phyloP scores from a whole-genome alignment of 148 eudicot species.

The Simmondsia chinensis region DNA sequence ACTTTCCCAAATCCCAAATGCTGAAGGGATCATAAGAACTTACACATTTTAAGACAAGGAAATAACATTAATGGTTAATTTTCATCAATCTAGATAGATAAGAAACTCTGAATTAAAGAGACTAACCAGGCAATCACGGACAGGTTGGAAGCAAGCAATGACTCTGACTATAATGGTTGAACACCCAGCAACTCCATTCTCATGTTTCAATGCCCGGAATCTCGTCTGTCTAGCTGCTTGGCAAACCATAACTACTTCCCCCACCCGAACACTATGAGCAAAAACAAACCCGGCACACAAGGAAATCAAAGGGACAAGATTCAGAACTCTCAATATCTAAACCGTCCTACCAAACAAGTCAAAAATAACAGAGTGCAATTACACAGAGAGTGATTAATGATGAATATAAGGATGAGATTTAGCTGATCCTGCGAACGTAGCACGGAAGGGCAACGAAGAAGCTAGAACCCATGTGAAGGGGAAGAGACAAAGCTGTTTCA shows the following conservation, averaged over 20 bases:
- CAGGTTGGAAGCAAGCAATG: slow-evolving; percentile 94
- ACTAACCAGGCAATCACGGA: slow-evolving; percentile 84
- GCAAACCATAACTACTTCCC: slow-evolving; percentile 93
- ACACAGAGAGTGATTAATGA: background rate
- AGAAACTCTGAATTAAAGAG: too few relatives aligned
- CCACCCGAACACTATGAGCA: too few relatives aligned
- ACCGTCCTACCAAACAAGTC: too few relatives aligned
- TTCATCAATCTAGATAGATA: too few relatives aligned
- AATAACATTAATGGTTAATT: too few relatives aligned
- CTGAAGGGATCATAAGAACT: too few relatives aligned
- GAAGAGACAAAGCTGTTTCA: too few relatives aligned
- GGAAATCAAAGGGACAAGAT: too few relatives aligned
- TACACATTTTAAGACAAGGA: too few relatives aligned
- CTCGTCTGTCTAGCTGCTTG: slow-evolving; percentile 95
- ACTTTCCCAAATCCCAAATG: too few relatives aligned
- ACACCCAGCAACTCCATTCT: slow-evolving; percentile 78
- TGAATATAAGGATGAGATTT: slow-evolving; percentile 23
- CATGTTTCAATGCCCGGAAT: slow-evolving; percentile 90
- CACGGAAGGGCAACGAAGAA: slow-evolving; percentile 62
- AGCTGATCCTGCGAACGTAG: slow-evolving; percentile 78
- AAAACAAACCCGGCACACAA: too few relatives aligned
- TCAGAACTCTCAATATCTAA: slow-evolving; percentile 7
- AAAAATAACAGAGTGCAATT: background rate
- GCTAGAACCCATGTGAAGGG: slow-evolving; percentile 59
- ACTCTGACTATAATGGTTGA: slow-evolving; percentile 86